Evolutionary conservation across 306 rosid species (phyloP), one percentile per base, ranked within the genome.

Genomic region (Vigna angularis): DNA sequence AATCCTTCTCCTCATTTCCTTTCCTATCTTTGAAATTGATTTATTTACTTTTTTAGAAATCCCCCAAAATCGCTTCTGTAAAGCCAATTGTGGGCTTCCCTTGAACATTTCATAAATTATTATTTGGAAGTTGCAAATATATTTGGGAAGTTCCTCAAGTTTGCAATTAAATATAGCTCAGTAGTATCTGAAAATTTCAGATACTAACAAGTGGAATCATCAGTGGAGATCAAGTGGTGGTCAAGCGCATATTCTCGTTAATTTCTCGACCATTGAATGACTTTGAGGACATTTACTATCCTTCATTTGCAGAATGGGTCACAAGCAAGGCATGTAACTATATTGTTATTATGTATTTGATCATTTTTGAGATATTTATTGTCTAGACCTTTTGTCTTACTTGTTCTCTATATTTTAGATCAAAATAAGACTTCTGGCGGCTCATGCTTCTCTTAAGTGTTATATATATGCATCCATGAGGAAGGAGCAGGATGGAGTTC

Each of bases 251-350:
- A 81, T 92, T 89, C 87, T 87, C 93, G 24, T 84, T 92, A 85
- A 95, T 95, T 81, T 95, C 98, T 26, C 97, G 96, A 72, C 96
- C 96, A 52, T 47, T 95, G 87, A 85, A 83, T 86, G 98, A 92
- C 24, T 92, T 95, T 81, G 87, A 90, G 85, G 93, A 91, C 80
- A 93, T 95, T 72, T 95, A 91, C 81, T 95, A 90, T 95, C 98
- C 98, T 83, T 95, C 98, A 30, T 95, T 92, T 89, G 96, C 98
- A 15, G 98, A 95, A 79, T 95, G 98, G 98, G 98, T 92, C 80
- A 88, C 98, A 18, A 92, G 96, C 90, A 95, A 92, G 96, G 98
- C 87, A 79, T 38, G 79, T 61, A 32, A 50, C 70, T 53, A 61
- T 57, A 66, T 66, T 73, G 66, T 66, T 72, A 51, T 76, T 9